Base-by-base conservation (phyloP, 306 rosid species). In the Cyamopsis tetragonoloba region DNA sequence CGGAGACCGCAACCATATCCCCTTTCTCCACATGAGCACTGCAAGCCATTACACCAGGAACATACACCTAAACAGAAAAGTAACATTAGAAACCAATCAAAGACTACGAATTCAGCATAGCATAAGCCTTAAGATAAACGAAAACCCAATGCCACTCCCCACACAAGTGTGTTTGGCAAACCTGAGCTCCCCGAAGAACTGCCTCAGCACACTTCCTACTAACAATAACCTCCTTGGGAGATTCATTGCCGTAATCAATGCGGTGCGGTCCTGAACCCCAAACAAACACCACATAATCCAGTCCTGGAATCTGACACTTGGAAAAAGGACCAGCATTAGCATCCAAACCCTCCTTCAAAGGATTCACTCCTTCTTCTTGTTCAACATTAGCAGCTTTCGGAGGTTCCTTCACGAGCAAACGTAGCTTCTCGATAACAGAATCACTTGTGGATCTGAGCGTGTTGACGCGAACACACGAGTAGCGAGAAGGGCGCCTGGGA, bases 151-250 rank as follows among this genome's bases (percentile, higher is more conserved):
- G n/a, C n/a, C n/a, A n/a, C n/a, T n/a, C n/a, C n/a, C n/a, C n/a
- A n/a, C n/a, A n/a, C n/a, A n/a, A n/a, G n/a, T n/a, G n/a, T n/a
- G 18, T 17, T 15, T 10, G 15, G 17, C 9, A 17, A 56, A 93
- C 98, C 98, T 93, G 97, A 74, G 98, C 96, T 17, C 96, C 98
- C 1, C 95, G 90, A 57, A 93, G 97, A 84, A 93, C 98, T 0
- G 97, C 98, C 83, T 93, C 97, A 8, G 96, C 97, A 68, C 98
- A 93, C 64, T 93, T 93, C 70, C 98, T 79, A 58, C 96, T 93
- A 61, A 93, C 97, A 65, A 88, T 82, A 14, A 93, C 78, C 82
- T 89, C 98, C 71, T 93, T 93, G 2, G 91, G 89, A 72, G 86
- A 77, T 22, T 13, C 82, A 81, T 61, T 60, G 20, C 81, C 88